Evolutionary conservation across 177 flowering plant species (phyloP), one percentile per base, ranked within the genome.

Genomic region (Telopea speciosissima): DNA sequence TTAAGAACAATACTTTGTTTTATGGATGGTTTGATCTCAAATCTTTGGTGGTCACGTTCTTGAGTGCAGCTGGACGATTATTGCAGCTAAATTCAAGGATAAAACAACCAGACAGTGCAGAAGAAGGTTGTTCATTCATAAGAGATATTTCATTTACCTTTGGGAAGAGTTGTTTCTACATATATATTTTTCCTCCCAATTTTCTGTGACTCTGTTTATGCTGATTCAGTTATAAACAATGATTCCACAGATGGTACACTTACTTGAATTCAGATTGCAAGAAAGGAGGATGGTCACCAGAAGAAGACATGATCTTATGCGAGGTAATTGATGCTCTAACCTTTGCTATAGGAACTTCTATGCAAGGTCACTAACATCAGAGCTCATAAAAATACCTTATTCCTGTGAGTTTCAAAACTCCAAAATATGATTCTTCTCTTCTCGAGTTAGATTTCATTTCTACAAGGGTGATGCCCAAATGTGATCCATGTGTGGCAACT

Each of bases 251-350:
- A 83, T 94, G 97, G 97, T 94, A 87, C 83, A 88, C 97, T 33
- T 95, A 92, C 73, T 87, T 92, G 85, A 92, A 88, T 79, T 88
- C 97, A 67, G 99, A 92, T 78, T 92, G 88, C 83, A 95, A 95
- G 86, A 95, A 88, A 78, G 99, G 99, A 24, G 97, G 99, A 26
- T 95, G 99, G 99, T 88, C 99, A n/a, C 92, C 91, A 0, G 97
- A 95, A 72, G 97, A 95, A 82, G 99, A 92, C 76, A 73, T 87
- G 87, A 80, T 92, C 62, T 76, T 95, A 68, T 92, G 99, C 69
- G 96, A 92, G 97, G 97, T 92, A 82, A 68, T 21, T 16, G 8
- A 58, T 5, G 0, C 61, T 58, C 23, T 19, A 1, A 19, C 2
- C 22, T 19, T 19, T 49, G 54, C 54, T 12, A 49, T 49, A 12